Evolutionary conservation across 148 eudicot species (phyloP).

Genomic region (Cornus kousa): DNA sequence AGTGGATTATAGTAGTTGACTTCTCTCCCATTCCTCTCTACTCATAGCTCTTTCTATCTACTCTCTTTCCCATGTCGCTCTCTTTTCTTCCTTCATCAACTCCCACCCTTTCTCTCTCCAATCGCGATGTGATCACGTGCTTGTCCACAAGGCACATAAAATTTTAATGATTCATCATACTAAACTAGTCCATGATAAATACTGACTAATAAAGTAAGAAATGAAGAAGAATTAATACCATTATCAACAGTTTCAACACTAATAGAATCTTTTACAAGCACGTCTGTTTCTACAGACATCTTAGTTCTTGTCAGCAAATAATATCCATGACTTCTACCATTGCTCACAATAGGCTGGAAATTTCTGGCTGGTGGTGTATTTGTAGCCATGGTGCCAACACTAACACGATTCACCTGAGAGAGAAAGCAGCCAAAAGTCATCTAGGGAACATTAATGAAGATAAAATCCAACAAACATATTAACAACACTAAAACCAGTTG

Average conservation of each 20-base stretch:
- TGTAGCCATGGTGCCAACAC: slow-evolving; percentile 16
- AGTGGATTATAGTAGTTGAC: background rate
- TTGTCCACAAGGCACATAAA: background rate
- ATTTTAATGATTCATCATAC: background rate
- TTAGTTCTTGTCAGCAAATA: slow-evolving; percentile 39
- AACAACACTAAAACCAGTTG: background rate
- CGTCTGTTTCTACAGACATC: slow-evolving; percentile 42
- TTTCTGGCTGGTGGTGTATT: slow-evolving; percentile 26
- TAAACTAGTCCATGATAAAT: background rate
- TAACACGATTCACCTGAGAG: slow-evolving; percentile 38
- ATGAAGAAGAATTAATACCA: slow-evolving; percentile 38
- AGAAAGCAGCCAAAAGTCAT: background rate
- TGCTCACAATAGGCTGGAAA: slow-evolving; percentile 16
- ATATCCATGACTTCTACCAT: slow-evolving; percentile 29
- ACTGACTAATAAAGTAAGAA: background rate
- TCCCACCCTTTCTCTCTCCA: background rate
- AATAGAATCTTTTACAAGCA: slow-evolving; percentile 44
- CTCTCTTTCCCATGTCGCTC: background rate
- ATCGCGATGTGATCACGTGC: background rate
- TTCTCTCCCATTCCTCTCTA: background rate
- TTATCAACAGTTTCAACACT: slow-evolving; percentile 27
- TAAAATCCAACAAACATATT: background rate
- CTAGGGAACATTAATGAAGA: background rate
- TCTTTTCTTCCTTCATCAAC: background rate
- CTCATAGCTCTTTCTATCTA: background rate